These are phyloP conservation scores for Talaromyces sp. DNA, from an alignment of 2,329 filamentous ascomycete species.

Conservation along the genomic window DNA sequence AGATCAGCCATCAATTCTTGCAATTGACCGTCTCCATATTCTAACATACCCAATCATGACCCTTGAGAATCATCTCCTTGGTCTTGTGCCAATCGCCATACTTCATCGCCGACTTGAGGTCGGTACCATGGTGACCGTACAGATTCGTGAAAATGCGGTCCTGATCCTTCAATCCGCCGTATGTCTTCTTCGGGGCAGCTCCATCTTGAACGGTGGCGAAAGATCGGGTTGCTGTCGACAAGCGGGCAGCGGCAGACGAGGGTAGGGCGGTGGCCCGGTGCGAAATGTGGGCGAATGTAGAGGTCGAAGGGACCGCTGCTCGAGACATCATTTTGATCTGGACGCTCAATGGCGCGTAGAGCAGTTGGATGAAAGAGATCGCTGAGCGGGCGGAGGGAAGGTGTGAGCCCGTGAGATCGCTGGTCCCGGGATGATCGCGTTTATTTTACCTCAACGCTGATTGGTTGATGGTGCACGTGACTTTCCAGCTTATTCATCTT, in stretches of 20 bases:
- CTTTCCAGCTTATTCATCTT: neutral
- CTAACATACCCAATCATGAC: slow-evolving; percentile 75
- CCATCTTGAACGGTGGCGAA: slow-evolving; percentile 80
- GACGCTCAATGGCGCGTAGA: slow-evolving; percentile 34
- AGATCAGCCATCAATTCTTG: slow-evolving; percentile 1
- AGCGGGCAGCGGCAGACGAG: slow-evolving; percentile 30
- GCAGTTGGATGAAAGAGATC: neutral
- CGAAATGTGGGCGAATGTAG: slow-evolving; percentile 39
- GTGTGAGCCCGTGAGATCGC: neutral
- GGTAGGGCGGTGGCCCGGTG: slow-evolving; percentile 39
- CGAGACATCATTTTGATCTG: slow-evolving; percentile 44
- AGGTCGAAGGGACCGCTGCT: slow-evolving; percentile 44
- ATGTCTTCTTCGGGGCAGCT: slow-evolving; percentile 57
- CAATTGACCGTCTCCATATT: neutral
- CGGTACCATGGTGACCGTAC: slow-evolving; percentile 86
- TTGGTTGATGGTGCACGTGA: slow-evolving; percentile 36
- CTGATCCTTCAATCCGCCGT: slow-evolving; percentile 90
- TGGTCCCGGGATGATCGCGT: slow-evolving; percentile 15
- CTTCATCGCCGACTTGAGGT: slow-evolving; percentile 91
- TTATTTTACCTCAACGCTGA: slow-evolving; percentile 35
- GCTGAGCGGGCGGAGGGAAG: slow-evolving; percentile 10
- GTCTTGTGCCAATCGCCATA: slow-evolving; percentile 99
- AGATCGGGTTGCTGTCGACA: slow-evolving; percentile 49
- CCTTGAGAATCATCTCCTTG: slow-evolving; percentile 96
- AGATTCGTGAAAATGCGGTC: slow-evolving; percentile 99